Base-by-base conservation (phyloP, 306 rosid species). In the Ceratonia siliqua region DNA sequence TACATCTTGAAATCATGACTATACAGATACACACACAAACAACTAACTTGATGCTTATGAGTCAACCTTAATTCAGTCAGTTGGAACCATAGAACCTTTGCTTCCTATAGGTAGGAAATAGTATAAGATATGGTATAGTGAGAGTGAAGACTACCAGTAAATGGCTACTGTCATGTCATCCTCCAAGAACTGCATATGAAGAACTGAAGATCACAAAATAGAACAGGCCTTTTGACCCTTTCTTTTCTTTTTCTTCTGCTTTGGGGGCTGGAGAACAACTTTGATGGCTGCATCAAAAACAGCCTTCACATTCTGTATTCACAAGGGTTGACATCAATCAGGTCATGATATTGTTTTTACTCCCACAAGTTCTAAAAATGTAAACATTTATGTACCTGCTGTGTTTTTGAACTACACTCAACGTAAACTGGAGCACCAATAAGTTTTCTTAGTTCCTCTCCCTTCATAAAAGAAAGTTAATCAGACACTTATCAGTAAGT, bases 391-490 rank as follows among this genome's bases (percentile, higher is more conserved):
- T 62, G 54, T 81, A 91, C 98, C 94, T 90, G 90, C 79, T 94
- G 97, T 22, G 98, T 91, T 88, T 94, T 94, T 36, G 98, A 94
- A 83, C 98, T 94, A 56, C 98, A 94, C 73, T 94, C 98, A 21
- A 90, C 86, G 85, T 89, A 94, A 80, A 82, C 84, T 1, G 90
- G 97, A 57, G 97, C 93, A 13, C 97, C 95, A 5, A 94, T 94
- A 33, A 88, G 88, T 81, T 91, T 91, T 69, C 87, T 87, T 39
- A 94, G 89, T 48, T 94, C 97, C 88, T 91, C 98, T 21, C 97
- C 97, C 98, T 94, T 81, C 72, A 82, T 22, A 61, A 78, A 46
- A 77, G 50, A 64, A 7, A 65, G 49, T 76, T 45, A 75, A 76
- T 75, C 72, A 75, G 84, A 55, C 45, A 10, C 54, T 62, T 36